Conservation (phyloP, 140 eudicot species). For the Senecio squalidus region DNA sequence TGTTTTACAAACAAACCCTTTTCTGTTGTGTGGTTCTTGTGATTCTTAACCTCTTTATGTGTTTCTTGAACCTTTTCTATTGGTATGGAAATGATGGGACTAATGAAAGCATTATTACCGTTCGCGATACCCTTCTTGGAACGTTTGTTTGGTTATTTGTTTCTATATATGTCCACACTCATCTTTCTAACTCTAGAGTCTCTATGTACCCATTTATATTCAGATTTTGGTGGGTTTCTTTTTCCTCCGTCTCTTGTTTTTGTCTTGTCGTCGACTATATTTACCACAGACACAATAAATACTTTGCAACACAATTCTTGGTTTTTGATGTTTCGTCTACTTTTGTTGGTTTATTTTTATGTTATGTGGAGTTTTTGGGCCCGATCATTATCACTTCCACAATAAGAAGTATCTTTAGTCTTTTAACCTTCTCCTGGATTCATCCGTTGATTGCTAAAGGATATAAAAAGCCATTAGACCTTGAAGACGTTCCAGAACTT, state of each 20-base stretch:
- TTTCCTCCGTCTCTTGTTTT: constrained; percentile 38
- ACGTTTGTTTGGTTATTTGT: constrained; percentile 44
- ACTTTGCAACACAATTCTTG: constrained; percentile 32
- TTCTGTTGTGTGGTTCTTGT: constrained; percentile 39
- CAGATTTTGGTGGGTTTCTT: constrained; percentile 58
- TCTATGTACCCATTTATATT: constrained; percentile 48
- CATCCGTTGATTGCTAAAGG: constrained; percentile 49
- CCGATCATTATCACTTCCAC: constrained; percentile 39
- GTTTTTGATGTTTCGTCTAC: constrained; percentile 41
- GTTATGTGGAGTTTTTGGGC: constrained; percentile 36
- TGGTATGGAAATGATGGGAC: constrained; percentile 64
- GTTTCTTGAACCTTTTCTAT: constrained; percentile 40
- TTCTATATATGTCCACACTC: constrained; percentile 37
- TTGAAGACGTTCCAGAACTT: constrained; percentile 71
- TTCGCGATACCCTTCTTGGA: constrained; percentile 35
- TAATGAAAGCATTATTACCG: constrained; percentile 32
- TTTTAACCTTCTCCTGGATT: constrained; percentile 66
- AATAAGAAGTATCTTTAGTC: constrained; percentile 34
- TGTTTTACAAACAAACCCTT: constrained; percentile 31
- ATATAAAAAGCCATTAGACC: constrained; percentile 42
- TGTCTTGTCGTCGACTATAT: constrained; percentile 39
- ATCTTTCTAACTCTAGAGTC: constrained; percentile 15
- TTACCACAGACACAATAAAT: constrained; percentile 16
- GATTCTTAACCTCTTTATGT: constrained; percentile 39
- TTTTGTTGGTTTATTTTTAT: constrained; percentile 32